Evolutionary conservation across 164 flowering plant genomes (phyloP), one percentile per base, ranked within the genome.

Genomic region (Houttuynia cordata): DNA sequence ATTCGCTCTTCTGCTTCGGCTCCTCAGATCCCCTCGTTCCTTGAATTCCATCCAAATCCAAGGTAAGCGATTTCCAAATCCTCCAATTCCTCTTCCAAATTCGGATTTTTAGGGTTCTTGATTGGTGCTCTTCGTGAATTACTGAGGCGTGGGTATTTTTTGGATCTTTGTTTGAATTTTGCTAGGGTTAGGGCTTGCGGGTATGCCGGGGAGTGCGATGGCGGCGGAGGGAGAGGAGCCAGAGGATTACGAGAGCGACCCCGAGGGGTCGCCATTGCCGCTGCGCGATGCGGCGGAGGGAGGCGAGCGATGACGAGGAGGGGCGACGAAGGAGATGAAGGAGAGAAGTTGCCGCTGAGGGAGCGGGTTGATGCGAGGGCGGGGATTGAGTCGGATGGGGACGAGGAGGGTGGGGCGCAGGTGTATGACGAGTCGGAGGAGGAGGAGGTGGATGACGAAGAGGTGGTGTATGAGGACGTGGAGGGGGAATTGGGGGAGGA

Each of bases 211-310:
- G 37, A 30, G 37, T 30, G 37, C 40, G 59, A 60, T 40, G 37
- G 62, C 58, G 47, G 74, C 52, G 19, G 83, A 59, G 6, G 80
- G 61, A 37, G 88, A 77, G 30, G 83, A 81, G 58, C 72, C 41
- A 47, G 99, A 85, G 51, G 99, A 85, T 71, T 90, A 86, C 62
- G 99, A 90, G 79, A 91, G 97, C 61, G 99, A 94, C 86, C 95
- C 91, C 1, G 99, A 94, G 74, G 95, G 83, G 67, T 76, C 74
- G 57, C 76, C 77, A 80, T 63, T 78, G 51, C 79, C 93, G 6
- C 64, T 94, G 75, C n/a, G 76, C 78, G 66, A 78, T 81, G 89
- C 75, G 99, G 68, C 72, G 99, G 82, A 75, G 89, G 51, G 84
- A 74, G 61, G 98, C 96, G 52, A 91, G 97, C 58, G 97, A 91